Evolutionary conservation across 2,329 filamentous ascomycete genomes (phyloP).

Genomic region (Neoascochyta sp.): DNA sequence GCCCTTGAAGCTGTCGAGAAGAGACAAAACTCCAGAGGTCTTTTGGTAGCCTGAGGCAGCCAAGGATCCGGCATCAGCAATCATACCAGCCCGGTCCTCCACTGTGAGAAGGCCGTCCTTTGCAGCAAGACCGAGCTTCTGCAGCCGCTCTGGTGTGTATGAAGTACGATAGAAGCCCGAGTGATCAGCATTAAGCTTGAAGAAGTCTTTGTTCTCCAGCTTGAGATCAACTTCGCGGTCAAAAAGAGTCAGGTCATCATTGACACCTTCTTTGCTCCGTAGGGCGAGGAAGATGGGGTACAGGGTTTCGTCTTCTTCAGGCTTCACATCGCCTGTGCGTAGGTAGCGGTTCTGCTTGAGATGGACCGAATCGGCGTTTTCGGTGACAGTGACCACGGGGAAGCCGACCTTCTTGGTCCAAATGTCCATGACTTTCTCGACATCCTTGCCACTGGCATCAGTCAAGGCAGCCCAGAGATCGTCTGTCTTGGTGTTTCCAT

Average conservation of each 20-base stretch:
- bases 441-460: conserved; percentile 85
- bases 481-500: conserved; percentile 85
- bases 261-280: conserved; percentile 75
- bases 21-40: conserved; percentile 80
- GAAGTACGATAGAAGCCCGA: conserved; percentile 88
- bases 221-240: conserved; percentile 74
- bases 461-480: conserved; percentile 87
- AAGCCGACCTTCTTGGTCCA: conserved; percentile 98
- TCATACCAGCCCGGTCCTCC: conserved; percentile 91
- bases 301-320: conserved; percentile 82
- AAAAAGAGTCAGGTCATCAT: conserved; percentile 69
- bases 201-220: conserved; percentile 78
- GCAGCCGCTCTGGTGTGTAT: conserved; percentile 76
- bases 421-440: conserved; percentile 85
- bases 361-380: conserved; percentile 69
- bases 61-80: conserved; percentile 81
- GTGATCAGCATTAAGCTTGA: conserved; percentile 94
- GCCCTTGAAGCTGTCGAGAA: conserved; percentile 76
- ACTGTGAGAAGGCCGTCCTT: conserved; percentile 76
- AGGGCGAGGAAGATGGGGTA: conserved; percentile 89
- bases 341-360: conserved; percentile 95
- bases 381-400: conserved; percentile 83
- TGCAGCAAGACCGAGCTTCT: conserved; percentile 83
- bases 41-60: conserved; percentile 89
- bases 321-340: conserved; percentile 85